These are phyloP conservation scores for Curvularia sp. DNA, from an alignment of 2,329 filamentous ascomycete genomes.

Conservation along the genomic window DNA sequence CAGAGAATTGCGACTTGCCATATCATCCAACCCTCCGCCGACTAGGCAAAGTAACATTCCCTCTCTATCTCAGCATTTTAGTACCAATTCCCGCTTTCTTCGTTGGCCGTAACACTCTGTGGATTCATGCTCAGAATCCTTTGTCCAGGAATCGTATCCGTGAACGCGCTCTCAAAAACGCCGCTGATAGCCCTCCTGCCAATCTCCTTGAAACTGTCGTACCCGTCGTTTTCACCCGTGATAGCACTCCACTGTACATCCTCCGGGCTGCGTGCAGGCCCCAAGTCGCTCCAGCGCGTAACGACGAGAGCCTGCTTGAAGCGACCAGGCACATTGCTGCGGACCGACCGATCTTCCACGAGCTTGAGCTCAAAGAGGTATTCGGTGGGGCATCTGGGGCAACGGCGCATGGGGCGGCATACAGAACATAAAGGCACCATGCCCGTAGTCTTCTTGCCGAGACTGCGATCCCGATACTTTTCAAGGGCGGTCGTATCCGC, in stretches of 20 bases:
- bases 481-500: slow-evolving; percentile 53
- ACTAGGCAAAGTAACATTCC: neutral
- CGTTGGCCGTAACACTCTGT: slow-evolving; percentile 60
- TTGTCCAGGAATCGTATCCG: slow-evolving; percentile 64
- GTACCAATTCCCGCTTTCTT: slow-evolving; percentile 67
- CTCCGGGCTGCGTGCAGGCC: slow-evolving; percentile 58
- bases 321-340: slow-evolving; percentile 50
- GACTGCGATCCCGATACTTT: slow-evolving; percentile 42
- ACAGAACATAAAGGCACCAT: slow-evolving; percentile 62
- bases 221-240: slow-evolving; percentile 51
- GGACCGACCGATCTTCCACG: slow-evolving; percentile 59
- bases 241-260: slow-evolving; percentile 62
- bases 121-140: slow-evolving; percentile 67
- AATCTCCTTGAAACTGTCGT: slow-evolving; percentile 62
- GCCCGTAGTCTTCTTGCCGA: slow-evolving; percentile 48
- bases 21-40: too few relatives aligned
- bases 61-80: slow-evolving; percentile 35
- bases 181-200: slow-evolving; percentile 65
- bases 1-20: neutral
- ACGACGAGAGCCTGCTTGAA: slow-evolving; percentile 69
- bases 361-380: slow-evolving; percentile 68
- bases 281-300: slow-evolving; percentile 68
- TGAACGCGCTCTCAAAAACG: slow-evolving; percentile 65
- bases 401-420: slow-evolving; percentile 67
- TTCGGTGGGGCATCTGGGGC: slow-evolving; percentile 68